Base-by-base conservation (phyloP, 495 filamentous ascomycete species). In the Aspergillus avenaceus region DNA sequence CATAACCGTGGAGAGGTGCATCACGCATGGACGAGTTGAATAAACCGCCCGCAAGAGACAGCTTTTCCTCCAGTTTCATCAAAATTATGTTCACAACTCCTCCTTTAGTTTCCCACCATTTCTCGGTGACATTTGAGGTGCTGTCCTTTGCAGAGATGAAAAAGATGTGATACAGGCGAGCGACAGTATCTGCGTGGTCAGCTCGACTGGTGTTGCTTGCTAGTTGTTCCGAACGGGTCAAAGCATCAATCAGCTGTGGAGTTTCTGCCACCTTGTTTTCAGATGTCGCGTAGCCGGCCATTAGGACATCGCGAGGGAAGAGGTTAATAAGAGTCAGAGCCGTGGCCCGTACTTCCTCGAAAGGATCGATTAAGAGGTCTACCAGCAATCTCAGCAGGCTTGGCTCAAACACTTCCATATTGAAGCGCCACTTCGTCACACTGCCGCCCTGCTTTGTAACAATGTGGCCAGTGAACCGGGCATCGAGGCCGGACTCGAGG, bases 141-240 rank as follows among this genome's bases (percentile, higher is more conserved):
- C 34, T 41, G 7, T 46, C 24, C 9, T 50, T 34, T 62, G 59
- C 69, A 57, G 59, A 70, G 71, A 40, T 81, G 51, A 59, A 90
- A 44, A 62, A 73, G 61, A 62, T 71, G 67, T 59, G 77, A 40
- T 73, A 73, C 3, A 79, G 68, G 52, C 87, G 81, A 40, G 87
- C 90, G 47, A 88, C 83, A 9, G 90, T 88, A 62, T 96, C 91
- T 5, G 87, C 88, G 62, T 91, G 86, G 56, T 95, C 89, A 25
- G 90, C 91, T 25, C 91, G 78, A 16, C 87, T 90, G 18, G 86
- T 91, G 27, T 71, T 74, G 54, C 84, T 77, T n/a, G 87, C 85
- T 41, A 78, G 69, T 5, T 48, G 52, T 31, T 73, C 72, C n/a
- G 72, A 70, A 31, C 63, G 64, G 9, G 36, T n/a, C 12, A 74